Base-by-base conservation (phyloP, 352 stramenopile species). In the Globisporangium splendens region DNA sequence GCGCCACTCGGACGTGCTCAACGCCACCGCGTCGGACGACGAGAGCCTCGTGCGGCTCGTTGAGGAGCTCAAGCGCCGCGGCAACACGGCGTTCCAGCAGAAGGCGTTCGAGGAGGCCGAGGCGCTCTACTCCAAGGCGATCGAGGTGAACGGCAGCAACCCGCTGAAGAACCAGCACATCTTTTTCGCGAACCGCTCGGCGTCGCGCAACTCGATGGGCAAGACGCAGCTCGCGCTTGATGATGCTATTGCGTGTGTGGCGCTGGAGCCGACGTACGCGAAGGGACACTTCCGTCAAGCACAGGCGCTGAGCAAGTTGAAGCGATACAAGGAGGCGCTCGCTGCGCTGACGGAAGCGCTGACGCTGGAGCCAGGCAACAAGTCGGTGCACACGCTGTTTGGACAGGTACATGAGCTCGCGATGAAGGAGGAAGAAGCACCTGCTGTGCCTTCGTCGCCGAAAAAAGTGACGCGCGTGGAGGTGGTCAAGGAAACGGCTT, bases 61-160 rank as follows among this genome's bases (percentile, higher is more conserved):
- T 28, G 77, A 88, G 15, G 88, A 96, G 72, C 72, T 96, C 53
- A 96, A 96, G 73, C 78, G 83, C 15, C 82, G 88, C 11, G 88
- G 88, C 51, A 96, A 96, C 60, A 79, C 84, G 8, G 88, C 88
- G 7, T 96, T 96, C 69, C 56, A 75, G 66, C 77, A 91, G 61
- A 92, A 93, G 60, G 64, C 78, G 24, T 75, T 89, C 46, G 91
- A 97, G 42, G 93, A 98, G 61, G 96, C 96, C 17, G 92, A 98
- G 52, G 78, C 91, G 56, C 79, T 99, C n/a, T 99, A 99, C 78
- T 82, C 81, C 56, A 98, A 98, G 66, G 96, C 88, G 35, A 90
- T 99, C 57, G 83, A 97, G 24, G 59, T 94, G 56, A 89, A 91
- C 60, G 43, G 35, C 44, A 65, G 53, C 42, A 66, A 89, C 44